Evolutionary conservation across 441 rosid genomes (phyloP), one percentile per base, ranked within the genome.

Genomic region (Corymbia calophylla): DNA sequence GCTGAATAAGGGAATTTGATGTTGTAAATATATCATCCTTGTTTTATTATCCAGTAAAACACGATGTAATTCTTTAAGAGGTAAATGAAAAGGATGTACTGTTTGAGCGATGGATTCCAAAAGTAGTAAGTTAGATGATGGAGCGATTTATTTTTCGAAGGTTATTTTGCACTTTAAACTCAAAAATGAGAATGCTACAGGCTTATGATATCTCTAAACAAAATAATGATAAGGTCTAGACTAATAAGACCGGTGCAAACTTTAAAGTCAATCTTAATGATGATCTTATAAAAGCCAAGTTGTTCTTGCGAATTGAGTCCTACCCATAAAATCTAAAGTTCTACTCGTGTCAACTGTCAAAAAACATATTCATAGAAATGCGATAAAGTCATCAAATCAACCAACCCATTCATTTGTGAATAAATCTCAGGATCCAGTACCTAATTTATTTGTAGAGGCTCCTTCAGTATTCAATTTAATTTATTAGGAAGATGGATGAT

Each of bases 371-470:
- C 7, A 4, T 7, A 10, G 0, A 8, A 23, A 21, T 11, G 1
- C 0, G 5, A 15, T 1, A 4, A 39, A 73, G 4, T 2, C 5
- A 39, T 1, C 1, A 7, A 66, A 0, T 0, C 14, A 6, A 1
- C 7, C 1, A 1, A 0, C 4, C 1, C 0, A 11, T 73, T 1
- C 0, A 4, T 73, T 73, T 70, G 0, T 32, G 8, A 9, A 70
- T 35, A 70, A 2, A 5, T n/a, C 1, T 7, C 1, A 0, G n/a
- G n/a, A n/a, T n/a, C 0, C 7, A 11, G 2, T 3, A 73, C 2
- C 3, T 0, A 21, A 16, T 2, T 19, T 2, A 1, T 48, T 8
- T 10, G 2, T 19, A 35, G 14, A 19, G 49, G 8, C 2, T 5
- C 0, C 3, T 5, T 18, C 1, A 1, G 8, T 32, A 19, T 5